phyloP scores from a whole-genome alignment of 768 basidiomycete species.

The Peribolospora kevripleyi region DNA sequence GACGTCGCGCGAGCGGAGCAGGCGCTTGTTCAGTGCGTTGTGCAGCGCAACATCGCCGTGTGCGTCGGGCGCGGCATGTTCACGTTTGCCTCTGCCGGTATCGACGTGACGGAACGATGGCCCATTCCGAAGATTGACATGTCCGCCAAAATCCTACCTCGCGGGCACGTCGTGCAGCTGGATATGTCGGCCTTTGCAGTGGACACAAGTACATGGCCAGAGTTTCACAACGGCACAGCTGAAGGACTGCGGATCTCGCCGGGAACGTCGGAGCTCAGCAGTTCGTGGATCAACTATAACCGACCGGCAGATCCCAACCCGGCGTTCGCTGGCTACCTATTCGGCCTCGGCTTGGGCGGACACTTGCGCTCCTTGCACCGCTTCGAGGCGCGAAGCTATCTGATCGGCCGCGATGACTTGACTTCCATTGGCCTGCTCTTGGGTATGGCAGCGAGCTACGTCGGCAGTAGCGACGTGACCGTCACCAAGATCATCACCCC shows the following conservation, averaged over 20 bases:
- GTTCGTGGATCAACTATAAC: conserved; percentile 85
- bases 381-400: conserved; percentile 77
- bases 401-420: conserved; percentile 85
- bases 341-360: conserved; percentile 74
- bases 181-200: conserved; percentile 10
- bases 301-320: conserved; percentile 72
- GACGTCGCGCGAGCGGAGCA: conserved; percentile 73
- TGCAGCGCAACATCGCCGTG: conserved; percentile 68
- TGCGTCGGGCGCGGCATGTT: conserved; percentile 79
- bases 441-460: conserved; percentile 73
- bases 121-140: conserved; percentile 18
- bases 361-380: conserved; percentile 58
- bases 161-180: conserved; percentile 11
- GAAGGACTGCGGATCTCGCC: conserved; percentile 65
- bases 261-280: conserved; percentile 49
- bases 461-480: conserved; percentile 60
- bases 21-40: conserved; percentile 48
- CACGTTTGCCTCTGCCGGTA: conserved; percentile 57
- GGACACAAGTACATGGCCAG: conserved; percentile 71
- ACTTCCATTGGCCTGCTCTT: conserved; percentile 83
- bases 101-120: conserved; percentile 29
- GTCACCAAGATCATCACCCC: conserved; percentile 79
- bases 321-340: conserved; percentile 86
- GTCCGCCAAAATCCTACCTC: conserved; percentile 18
- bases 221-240: conserved; percentile 92